Base-by-base conservation (phyloP, 2,329 filamentous ascomycete species). In the Aspergillus ochraceoroseus region DNA sequence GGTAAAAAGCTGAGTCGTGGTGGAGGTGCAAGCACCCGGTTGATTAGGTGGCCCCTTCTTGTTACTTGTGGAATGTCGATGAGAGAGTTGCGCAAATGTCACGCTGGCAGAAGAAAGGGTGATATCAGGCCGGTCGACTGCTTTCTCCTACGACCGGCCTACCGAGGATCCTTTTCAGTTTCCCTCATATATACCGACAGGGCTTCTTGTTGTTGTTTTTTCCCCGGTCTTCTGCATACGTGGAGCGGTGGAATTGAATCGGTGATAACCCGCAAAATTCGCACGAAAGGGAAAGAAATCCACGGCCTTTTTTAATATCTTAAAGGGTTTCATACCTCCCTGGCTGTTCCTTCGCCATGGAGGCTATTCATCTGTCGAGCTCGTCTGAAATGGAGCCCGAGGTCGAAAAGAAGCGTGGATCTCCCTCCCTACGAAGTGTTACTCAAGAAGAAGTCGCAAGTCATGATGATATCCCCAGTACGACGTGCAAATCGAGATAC, bases 381-480 rank as follows among this genome's bases (percentile, higher is more conserved):
- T 25, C 14, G 22, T 20, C 26, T 30, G 49, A 17, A 9, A 54
- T 52, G 51, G 28, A 25, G 26, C 27, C 46, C 26, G 58, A 49
- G 29, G 25, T 59, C 14, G 59, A 62, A 38, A 62, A 61, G 28
- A 48, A 38, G 13, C 44, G 44, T 37, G 45, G 29, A 38, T 53
- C 56, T 8, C 48, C 49, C 19, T 55, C 56, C 23, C 15, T 59
- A 22, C 48, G 46, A 26, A 59, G 51, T 22, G 38, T 49, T 17
- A 53, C 43, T 27, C 52, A 54, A 7, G 51, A 48, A 23, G 47
- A 58, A 26, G 32, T 53, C 9, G 52, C 48, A 18, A 49, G 38
- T 27, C 40, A 35, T 23, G 44, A 35, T 23, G 44, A 43, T 19
- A 37, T 44, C 8, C 44, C 46, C 5, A 47, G 41, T 3, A 31